Evolutionary conservation across 1,284 basidiomycete species (phyloP).

Genomic region (Ustilago bromivora): DNA sequence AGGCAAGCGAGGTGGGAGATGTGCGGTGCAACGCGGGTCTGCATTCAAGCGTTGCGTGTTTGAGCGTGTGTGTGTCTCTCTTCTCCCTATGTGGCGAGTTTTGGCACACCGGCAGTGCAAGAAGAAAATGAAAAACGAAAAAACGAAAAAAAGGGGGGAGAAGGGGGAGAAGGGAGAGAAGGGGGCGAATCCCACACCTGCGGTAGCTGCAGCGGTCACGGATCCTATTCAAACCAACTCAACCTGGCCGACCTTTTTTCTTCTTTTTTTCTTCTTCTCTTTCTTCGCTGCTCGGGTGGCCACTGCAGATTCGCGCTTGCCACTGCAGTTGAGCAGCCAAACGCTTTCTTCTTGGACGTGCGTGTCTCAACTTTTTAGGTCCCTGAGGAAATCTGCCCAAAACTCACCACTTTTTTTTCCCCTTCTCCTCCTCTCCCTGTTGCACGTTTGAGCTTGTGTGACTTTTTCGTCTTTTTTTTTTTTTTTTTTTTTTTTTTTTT

Average conservation of each 20-base stretch:
- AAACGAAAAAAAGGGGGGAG: not conserved
- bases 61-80: not conserved
- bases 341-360: conserved; percentile 2
- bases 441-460: conserved; percentile 1
- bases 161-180: not conserved
- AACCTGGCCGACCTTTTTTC: not conserved
- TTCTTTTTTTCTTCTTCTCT: not conserved
- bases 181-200: not conserved
- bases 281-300: not conserved
- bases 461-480: not conserved
- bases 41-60: conserved; percentile 10
- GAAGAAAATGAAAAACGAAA: not conserved
- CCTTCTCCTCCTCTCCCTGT: too few relatives aligned
- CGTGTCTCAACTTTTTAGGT: conserved; percentile 3
- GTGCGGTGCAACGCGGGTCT: conserved; percentile 7
- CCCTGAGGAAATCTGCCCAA: conserved; percentile 2
- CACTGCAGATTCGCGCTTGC: not conserved
- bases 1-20: not conserved
- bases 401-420: not conserved
- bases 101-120: conserved; percentile 7
- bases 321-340: not conserved
- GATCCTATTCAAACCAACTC: not conserved
- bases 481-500: too few relatives aligned
- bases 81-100: not conserved
- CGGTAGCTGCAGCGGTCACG: not conserved